Base-by-base conservation (phyloP, 2,329 filamentous ascomycete species). In the Lecanicillium sp. region DNA sequence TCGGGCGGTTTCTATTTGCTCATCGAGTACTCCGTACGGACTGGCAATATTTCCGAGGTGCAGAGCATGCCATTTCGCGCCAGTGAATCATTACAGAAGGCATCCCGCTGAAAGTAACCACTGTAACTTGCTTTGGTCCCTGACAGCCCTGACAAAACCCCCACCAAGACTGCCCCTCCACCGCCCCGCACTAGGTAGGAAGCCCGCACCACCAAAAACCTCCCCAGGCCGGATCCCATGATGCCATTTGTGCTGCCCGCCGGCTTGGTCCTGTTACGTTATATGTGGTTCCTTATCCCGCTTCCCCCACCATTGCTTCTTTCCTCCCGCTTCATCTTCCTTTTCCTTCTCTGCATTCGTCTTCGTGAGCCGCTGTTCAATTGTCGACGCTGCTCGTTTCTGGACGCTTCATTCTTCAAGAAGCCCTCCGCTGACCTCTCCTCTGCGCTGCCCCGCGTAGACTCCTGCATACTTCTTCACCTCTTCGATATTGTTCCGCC, bases 221-320 rank as follows among this genome's bases (percentile, higher is more conserved):
- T 27, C 37, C 35, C 33, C 23, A 30, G n/a, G n/a, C 42, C 23
- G 26, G 36, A 35, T 27, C 20, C 21, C 20, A 40, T 14, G 44
- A 47, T 47, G 12, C 12, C 24, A 26, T 19, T 8, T 15, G 6
- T 6, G 9, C 17, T 47, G 36, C 27, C 20, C 42, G 17, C 23
- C 29, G 24, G n/a, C n/a, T n/a, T n/a, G n/a, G 27, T 24, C 29
- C 12, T 47, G 14, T 47, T 47, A 47, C 44, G 44, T 47, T 47
- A 40, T 47, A 47, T 23, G 9, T 47, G 35, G 36, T 29, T 33
- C 21, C 33, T n/a, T 3, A 23, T 20, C 27, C 24, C 27, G n/a
- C 24, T 4, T 14, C 35, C 4, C 32, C 14, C n/a, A 9, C 21
- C 14, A 11, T 9, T 10, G 8, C 17, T 9, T 37, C 12, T 15